Conservation (phyloP, 352 stramenopile genomes). For the Phytophthora constricta region DNA sequence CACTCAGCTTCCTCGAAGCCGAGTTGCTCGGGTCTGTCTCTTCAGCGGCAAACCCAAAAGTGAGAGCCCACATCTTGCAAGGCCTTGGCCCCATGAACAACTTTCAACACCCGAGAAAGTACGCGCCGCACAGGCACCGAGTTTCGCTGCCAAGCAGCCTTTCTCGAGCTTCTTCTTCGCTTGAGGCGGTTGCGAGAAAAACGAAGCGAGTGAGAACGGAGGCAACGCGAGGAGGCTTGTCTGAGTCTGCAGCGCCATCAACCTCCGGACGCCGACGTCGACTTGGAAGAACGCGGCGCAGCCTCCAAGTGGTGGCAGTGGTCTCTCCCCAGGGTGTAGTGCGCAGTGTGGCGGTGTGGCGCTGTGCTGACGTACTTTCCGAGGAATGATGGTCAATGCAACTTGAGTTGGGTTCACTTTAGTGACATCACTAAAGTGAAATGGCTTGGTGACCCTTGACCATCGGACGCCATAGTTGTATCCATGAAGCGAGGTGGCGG, state of each 20-base stretch:
- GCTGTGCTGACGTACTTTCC: constrained; percentile 25
- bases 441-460: constrained; percentile 14
- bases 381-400: constrained; percentile 37
- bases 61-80: constrained; percentile 28
- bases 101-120: constrained; percentile 42
- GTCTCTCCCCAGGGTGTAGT: too few relatives aligned
- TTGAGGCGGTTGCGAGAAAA: constrained; percentile 19
- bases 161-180: constrained; percentile 32
- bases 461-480: too few relatives aligned
- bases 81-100: constrained; percentile 12
- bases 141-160: constrained; percentile 14
- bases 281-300: background rate
- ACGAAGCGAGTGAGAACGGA: constrained; percentile 14
- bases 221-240: too few relatives aligned
- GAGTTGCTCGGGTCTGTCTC: constrained; percentile 20
- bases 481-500: background rate
- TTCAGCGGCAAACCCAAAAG: constrained; percentile 33
- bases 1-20: background rate
- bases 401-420: constrained; percentile 36
- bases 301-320: background rate
- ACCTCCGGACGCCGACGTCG: constrained; percentile 7
- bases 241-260: constrained; percentile 24
- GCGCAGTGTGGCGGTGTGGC: too few relatives aligned
- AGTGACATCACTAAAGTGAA: constrained; percentile 17
- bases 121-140: constrained; percentile 4